phyloP scores from a whole-genome alignment of 305 asterid species.

The Fraxinus sp. region DNA sequence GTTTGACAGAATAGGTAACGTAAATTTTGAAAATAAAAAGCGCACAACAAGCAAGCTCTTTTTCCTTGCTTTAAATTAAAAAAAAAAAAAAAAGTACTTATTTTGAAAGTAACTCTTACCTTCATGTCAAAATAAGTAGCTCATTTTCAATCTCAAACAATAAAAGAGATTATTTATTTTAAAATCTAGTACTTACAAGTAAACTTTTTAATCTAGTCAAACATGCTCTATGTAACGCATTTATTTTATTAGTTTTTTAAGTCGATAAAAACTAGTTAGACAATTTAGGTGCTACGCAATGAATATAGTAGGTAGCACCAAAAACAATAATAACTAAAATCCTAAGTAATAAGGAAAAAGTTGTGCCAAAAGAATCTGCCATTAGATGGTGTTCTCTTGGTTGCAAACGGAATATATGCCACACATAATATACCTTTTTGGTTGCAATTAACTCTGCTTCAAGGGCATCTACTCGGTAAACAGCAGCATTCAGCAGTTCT shows the following conservation, averaged over 20 bases:
- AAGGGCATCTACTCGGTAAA: conserved; percentile 93
- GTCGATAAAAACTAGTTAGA: background rate
- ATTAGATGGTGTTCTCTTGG: background rate
- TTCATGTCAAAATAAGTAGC: background rate
- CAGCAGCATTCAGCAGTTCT: conserved; percentile 97
- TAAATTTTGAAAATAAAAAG: too few species aligned
- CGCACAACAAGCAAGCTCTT: background rate
- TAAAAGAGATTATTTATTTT: too few species aligned
- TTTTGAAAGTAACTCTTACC: background rate
- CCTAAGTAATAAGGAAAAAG: background rate
- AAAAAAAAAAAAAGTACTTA: too few species aligned
- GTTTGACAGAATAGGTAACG: background rate
- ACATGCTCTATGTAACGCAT: background rate
- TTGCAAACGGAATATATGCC: background rate
- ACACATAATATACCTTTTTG: conserved; percentile 59
- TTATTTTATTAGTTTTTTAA: background rate
- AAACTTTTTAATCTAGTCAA: background rate
- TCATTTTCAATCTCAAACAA: background rate
- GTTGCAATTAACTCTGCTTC: conserved; percentile 99
- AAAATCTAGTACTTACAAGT: background rate
- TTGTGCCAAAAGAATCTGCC: background rate
- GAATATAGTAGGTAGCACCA: background rate
- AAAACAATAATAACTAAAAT: background rate
- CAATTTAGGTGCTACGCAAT: background rate
- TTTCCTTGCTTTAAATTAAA: background rate